Evolutionary conservation across 192 early-diverging fungal genomes (phyloP).

Genomic region (Rhizophagus sp.): DNA sequence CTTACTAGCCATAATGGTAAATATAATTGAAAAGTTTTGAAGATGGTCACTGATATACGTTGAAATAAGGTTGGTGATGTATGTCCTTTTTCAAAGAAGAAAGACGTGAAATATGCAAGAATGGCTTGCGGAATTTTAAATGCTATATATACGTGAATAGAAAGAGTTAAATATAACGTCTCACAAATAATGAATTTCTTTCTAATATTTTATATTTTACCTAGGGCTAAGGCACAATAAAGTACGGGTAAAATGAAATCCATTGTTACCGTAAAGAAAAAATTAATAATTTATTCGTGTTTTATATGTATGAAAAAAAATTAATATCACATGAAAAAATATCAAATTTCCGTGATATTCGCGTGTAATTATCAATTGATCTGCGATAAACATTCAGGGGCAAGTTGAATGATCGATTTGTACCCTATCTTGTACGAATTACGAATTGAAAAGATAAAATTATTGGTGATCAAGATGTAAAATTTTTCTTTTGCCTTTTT

Average conservation of each 20-base stretch:
- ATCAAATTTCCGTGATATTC: too few relatives aligned
- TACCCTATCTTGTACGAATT: too few relatives aligned
- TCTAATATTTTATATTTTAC: background rate
- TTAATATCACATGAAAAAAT: background rate
- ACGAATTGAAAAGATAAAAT: too few relatives aligned
- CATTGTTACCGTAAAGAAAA: background rate
- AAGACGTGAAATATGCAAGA: background rate
- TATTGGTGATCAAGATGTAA: too few relatives aligned
- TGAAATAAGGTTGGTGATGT: background rate
- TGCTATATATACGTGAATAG: background rate
- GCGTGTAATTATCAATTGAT: too few relatives aligned
- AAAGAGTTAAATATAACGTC: background rate
- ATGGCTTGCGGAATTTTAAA: background rate
- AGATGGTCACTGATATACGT: background rate
- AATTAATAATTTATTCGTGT: background rate
- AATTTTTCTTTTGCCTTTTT: too few relatives aligned
- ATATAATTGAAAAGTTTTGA: background rate
- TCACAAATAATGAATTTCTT: too few relatives aligned
- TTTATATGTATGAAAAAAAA: background rate
- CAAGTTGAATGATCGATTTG: too few relatives aligned
- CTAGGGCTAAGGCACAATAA: background rate
- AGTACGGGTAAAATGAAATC: background rate
- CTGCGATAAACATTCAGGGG: too few relatives aligned
- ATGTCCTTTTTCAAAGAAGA: background rate
- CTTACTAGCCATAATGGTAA: background rate